Evolutionary conservation across 2,329 filamentous ascomycete genomes (phyloP).

Genomic region (Aspergillus sp.): DNA sequence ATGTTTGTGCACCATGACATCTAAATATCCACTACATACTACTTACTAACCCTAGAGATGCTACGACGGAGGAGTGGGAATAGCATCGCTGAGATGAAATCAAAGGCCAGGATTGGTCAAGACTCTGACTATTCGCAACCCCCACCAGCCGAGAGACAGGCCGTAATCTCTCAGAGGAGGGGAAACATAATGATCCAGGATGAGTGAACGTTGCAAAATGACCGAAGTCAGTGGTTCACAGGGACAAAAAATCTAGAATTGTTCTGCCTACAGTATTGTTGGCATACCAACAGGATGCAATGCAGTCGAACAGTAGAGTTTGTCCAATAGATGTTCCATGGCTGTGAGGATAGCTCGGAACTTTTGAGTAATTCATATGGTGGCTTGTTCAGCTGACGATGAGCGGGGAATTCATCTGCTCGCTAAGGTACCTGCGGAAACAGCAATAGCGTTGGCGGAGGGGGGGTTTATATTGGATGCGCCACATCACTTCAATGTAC

Average conservation of each 20-base stretch:
- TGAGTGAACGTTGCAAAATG: slow-evolving; percentile 30
- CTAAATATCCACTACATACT: too few species aligned
- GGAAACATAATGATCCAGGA: slow-evolving; percentile 40
- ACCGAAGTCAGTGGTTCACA: slow-evolving; percentile 16
- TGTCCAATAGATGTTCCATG: slow-evolving; percentile 37
- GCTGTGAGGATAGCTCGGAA: slow-evolving; percentile 33
- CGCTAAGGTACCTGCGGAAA: slow-evolving; percentile 40
- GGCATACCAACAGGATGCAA: slow-evolving; percentile 33
- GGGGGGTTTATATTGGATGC: slow-evolving; percentile 37
- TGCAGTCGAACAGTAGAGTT: slow-evolving; percentile 37
- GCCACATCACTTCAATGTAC: slow-evolving; percentile 33
- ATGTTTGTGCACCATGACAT: too few species aligned
- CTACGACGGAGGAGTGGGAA: too few species aligned
- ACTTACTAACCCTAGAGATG: too few species aligned
- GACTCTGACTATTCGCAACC: slow-evolving; percentile 3
- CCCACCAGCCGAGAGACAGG: slow-evolving; percentile 12
- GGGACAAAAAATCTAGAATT: slow-evolving; percentile 28
- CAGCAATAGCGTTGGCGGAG: slow-evolving; percentile 46
- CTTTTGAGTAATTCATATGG: slow-evolving; percentile 30
- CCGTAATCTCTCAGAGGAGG: slow-evolving; percentile 36
- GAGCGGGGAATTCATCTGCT: slow-evolving; percentile 29
- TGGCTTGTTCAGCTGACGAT: slow-evolving; percentile 26
- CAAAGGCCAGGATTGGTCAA: slow-evolving; percentile 12
- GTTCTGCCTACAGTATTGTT: slow-evolving; percentile 29
- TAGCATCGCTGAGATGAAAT: too few species aligned